Evolutionary conservation across 2,329 filamentous ascomycete species (phyloP).

Genomic region (Sordariomycetes sp.): DNA sequence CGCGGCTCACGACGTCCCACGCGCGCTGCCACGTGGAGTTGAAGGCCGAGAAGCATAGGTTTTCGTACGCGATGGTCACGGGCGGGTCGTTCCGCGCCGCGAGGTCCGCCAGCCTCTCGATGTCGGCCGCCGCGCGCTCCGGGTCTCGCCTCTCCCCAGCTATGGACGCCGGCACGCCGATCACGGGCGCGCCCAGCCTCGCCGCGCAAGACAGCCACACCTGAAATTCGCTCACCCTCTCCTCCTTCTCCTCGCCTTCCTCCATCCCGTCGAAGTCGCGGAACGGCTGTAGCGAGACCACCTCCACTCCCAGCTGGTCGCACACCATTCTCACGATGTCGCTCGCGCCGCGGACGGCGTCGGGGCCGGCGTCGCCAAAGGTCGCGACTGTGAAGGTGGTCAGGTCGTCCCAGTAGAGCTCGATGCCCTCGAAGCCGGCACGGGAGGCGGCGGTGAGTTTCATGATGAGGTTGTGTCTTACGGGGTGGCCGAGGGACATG

Average conservation of each 20-base stretch:
- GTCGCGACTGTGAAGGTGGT: conserved; percentile 1
- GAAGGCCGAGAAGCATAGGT: conserved; percentile 10
- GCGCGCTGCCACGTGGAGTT: conserved; percentile 9
- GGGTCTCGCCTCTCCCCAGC: background rate
- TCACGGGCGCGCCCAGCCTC: conserved; percentile 8
- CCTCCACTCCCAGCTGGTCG: conserved; percentile 5
- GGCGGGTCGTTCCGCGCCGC: conserved; percentile 2
- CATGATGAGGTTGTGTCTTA: conserved; percentile 5
- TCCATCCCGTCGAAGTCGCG: conserved; percentile 10
- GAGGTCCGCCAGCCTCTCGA: conserved; percentile 5
- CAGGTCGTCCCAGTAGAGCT: conserved; percentile 13
- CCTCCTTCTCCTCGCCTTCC: background rate
- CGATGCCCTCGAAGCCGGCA: conserved; percentile 10
- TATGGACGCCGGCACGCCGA: conserved; percentile 11
- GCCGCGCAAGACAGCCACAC: conserved; percentile 7
- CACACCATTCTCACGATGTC: conserved; percentile 3
- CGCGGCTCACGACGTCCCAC: conserved; percentile 6
- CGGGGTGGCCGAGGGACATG: conserved; percentile 11
- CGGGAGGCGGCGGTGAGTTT: conserved; percentile 9
- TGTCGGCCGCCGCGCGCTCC: background rate
- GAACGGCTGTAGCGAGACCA: conserved; percentile 13
- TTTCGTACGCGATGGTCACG: conserved; percentile 11
- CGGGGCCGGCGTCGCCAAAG: background rate
- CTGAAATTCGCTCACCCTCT: conserved; percentile 1
- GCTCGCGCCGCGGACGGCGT: conserved; percentile 2